phyloP scores from a whole-genome alignment of 2,329 filamentous ascomycete species.

The Fusarium musae region DNA sequence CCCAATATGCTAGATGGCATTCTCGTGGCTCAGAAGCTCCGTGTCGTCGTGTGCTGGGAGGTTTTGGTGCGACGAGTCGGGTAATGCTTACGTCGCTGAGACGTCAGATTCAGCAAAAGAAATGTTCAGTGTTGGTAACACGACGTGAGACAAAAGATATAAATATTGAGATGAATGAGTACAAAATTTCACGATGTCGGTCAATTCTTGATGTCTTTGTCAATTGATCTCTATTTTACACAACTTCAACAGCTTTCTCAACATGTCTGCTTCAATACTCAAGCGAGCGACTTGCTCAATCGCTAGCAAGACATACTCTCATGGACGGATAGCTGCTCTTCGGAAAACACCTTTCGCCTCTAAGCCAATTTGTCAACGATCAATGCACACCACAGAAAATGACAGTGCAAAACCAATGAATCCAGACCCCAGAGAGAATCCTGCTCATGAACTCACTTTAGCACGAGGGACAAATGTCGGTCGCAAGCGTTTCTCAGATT shows the following conservation, averaged over 20 bases:
- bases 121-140: not conserved
- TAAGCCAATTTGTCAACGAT: not conserved
- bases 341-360: not conserved
- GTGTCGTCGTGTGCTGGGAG: not conserved
- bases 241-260: not conserved
- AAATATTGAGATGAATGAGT: not conserved
- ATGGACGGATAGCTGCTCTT: not conserved
- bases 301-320: not conserved
- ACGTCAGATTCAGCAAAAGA: constrained; percentile 12
- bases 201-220: not conserved
- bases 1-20: not conserved
- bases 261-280: constrained; percentile 12
- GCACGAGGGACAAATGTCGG: constrained; percentile 45
- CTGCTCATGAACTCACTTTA: constrained; percentile 15
- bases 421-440: constrained; percentile 41
- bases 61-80: not conserved
- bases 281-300: constrained; percentile 1
- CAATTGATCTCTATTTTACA: not conserved
- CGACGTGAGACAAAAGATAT: not conserved
- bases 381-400: constrained; percentile 9
- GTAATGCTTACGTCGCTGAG: constrained; percentile 22
- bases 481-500: constrained; percentile 70
- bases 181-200: not conserved
- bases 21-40: not conserved
- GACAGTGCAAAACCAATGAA: constrained; percentile 29